Evolutionary conservation across 306 rosid species (phyloP).

Genomic region (Benincasa hispida): DNA sequence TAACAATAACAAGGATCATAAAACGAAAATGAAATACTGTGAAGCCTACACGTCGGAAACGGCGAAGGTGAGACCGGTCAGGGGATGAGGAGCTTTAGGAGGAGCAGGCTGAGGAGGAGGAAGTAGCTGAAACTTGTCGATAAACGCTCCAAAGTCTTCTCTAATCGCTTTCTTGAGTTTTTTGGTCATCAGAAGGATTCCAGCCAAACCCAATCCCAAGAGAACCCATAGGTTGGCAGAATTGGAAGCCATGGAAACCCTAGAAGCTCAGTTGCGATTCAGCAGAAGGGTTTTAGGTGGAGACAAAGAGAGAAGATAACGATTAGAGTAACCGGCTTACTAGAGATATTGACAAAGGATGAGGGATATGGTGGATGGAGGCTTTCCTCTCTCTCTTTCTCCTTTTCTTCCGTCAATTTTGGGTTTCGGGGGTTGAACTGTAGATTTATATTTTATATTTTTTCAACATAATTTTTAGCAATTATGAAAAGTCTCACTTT

Average conservation of each 20-base stretch:
- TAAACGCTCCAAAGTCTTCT: constrained; percentile 82
- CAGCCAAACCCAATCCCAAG: constrained; percentile 80
- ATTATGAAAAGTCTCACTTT: background rate
- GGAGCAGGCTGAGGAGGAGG: constrained; percentile 98
- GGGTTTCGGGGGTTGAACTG: background rate
- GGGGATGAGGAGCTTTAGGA: constrained; percentile 94
- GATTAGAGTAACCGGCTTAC: background rate
- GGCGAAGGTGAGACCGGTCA: constrained; percentile 70
- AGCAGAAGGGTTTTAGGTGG: background rate
- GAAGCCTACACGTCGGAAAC: constrained; percentile 66
- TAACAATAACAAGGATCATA: background rate
- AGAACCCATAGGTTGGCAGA: constrained; percentile 76
- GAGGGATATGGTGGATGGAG: background rate
- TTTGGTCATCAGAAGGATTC: constrained; percentile 51
- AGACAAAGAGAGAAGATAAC: constrained; percentile 6
- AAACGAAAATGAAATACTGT: background rate
- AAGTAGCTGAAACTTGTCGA: constrained; percentile 46
- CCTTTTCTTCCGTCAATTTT: background rate
- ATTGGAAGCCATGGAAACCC: constrained; percentile 48
- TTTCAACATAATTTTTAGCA: background rate
- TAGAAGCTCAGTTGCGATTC: background rate
- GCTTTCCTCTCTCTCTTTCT: background rate
- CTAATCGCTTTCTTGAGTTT: constrained; percentile 50
- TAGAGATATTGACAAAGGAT: background rate
- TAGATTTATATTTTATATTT: background rate